Conservation (phyloP, 2,329 filamentous ascomycete genomes). For the Chalaropsis thielavioides region DNA sequence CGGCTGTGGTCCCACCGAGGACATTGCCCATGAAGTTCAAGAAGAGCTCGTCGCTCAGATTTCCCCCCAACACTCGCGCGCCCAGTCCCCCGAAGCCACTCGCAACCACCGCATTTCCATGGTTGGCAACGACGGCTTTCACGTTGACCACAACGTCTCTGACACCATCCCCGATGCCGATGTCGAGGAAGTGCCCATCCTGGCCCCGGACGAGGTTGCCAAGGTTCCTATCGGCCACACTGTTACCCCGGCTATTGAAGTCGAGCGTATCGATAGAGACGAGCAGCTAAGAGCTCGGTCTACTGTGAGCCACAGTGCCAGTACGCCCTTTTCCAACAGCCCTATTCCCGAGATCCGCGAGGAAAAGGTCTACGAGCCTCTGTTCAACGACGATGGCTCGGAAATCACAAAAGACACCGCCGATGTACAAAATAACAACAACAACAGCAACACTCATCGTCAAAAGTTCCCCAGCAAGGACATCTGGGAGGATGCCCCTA, state of each 20-base stretch:
- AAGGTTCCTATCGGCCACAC: conserved; percentile 49
- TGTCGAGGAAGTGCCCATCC: conserved; percentile 57
- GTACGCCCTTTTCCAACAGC: conserved; percentile 31
- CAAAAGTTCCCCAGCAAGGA: conserved; percentile 84
- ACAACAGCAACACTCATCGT: conserved; percentile 35
- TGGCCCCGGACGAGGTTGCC: conserved; percentile 75
- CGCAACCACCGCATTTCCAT: conserved; percentile 22
- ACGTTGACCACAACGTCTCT: conserved; percentile 49
- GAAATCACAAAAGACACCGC: conserved; percentile 38
- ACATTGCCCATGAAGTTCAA: conserved; percentile 74
- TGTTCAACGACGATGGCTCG: conserved; percentile 57
- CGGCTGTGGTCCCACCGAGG: conserved; percentile 60
- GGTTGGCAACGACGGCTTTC: conserved; percentile 48
- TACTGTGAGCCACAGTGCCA: conserved; percentile 40
- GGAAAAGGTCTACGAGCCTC: conserved; percentile 84
- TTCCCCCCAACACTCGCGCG: conserved; percentile 43
- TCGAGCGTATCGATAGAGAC: conserved; percentile 47
- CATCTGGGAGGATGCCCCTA: conserved; percentile 92
- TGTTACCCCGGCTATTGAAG: conserved; percentile 66
- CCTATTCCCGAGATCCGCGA: conserved; percentile 74
- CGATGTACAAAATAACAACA: too few species aligned
- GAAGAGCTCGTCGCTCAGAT: conserved; percentile 69
- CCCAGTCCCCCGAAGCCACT: conserved; percentile 19
- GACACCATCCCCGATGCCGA: neutral
- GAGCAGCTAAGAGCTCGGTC: conserved; percentile 48